Evolutionary conservation across 352 stramenopile genomes (phyloP).

Genomic region (Phytophthora cryptogea): DNA sequence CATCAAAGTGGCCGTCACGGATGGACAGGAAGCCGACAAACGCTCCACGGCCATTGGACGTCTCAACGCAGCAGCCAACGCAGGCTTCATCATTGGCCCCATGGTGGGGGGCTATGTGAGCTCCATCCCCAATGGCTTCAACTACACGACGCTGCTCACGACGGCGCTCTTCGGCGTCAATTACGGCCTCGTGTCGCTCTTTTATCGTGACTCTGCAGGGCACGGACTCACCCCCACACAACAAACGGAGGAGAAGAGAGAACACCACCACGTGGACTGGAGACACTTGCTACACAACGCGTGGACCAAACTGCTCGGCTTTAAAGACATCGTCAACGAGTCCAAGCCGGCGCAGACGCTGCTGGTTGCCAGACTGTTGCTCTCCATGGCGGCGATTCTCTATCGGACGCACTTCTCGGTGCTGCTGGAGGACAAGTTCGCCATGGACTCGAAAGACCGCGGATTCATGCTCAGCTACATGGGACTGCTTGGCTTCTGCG

Average conservation of each 20-base stretch:
- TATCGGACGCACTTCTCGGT: conserved; percentile 82
- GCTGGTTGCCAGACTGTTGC: conserved; percentile 67
- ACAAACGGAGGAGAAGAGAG: background rate
- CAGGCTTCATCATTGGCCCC: conserved; percentile 78
- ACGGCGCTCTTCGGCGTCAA: conserved; percentile 70
- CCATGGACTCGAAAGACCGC: conserved; percentile 57
- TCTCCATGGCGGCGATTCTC: conserved; percentile 77
- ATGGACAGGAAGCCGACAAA: conserved; percentile 43
- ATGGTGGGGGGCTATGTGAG: conserved; percentile 75
- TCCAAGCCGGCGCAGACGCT: conserved; percentile 69
- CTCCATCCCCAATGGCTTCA: conserved; percentile 71
- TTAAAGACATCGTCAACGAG: conserved; percentile 65
- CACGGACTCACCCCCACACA: background rate
- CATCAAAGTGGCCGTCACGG: conserved; percentile 74
- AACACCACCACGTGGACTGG: conserved; percentile 33
- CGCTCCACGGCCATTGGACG: conserved; percentile 58
- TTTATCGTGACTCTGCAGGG: conserved; percentile 41
- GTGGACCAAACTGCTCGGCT: conserved; percentile 63
- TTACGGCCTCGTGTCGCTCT: conserved; percentile 64
- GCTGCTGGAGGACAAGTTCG: conserved; percentile 82
- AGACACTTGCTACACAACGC: conserved; percentile 46
- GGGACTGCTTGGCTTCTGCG: conserved; percentile 66
- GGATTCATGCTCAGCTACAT: conserved; percentile 86
- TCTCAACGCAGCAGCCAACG: conserved; percentile 76
- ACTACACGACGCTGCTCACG: conserved; percentile 81